Base-by-base conservation (phyloP, 768 basidiomycete species). In the Rhodotorula diobovata region DNA sequence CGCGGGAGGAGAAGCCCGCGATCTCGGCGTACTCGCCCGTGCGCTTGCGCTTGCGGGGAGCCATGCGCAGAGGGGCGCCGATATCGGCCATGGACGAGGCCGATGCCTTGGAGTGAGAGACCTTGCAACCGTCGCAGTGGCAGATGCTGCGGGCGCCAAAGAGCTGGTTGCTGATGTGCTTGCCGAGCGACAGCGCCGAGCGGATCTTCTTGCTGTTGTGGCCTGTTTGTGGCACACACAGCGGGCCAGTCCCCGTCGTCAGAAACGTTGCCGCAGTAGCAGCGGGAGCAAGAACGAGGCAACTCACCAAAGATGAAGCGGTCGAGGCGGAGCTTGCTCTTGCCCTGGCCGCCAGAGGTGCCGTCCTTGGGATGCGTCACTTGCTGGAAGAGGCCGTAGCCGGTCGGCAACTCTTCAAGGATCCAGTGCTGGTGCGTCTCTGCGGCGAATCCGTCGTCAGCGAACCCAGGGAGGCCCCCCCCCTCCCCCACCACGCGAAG, bases 81-180 rank as follows among this genome's bases (percentile, higher is more conserved):
- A 63, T 14, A 54, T 50, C 63, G 37, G 41, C 61, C 32, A 37
- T 35, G 18, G 61, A 55, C 14, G 67, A 61, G 30, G 46, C 43
- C 25, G 67, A 56, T 12, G 63, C 51, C 20, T 53, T 45, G 10
- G 61, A 60, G 3, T 43, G 53, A 6, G 56, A 16, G 25, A 59
- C 46, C 50, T 69, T 68, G 67, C 72, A 73, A 25, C 72, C 72
- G 60, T 73, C 72, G 65, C 72, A 73, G 30, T 39, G n/a, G 57
- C 72, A 73, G 25, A 10, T 34, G 25, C 61, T 61, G 43, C 8
- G 21, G 32, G 37, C 30, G 50, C 45, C 57, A 41, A 35, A 50
- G 18, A 73, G 15, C 46, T 63, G 56, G 50, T 55, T 66, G 21
- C 41, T 34, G 57, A 73, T 34, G 61, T 73, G 72, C 54, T 70